A percentile compares a stretch with the other conserved stretches of the same genome.
These are phyloP conservation scores for Singerocomus rubriflavus DNA, from an alignment of 1,284 basidiomycete species.

Conservation along the genomic window DNA sequence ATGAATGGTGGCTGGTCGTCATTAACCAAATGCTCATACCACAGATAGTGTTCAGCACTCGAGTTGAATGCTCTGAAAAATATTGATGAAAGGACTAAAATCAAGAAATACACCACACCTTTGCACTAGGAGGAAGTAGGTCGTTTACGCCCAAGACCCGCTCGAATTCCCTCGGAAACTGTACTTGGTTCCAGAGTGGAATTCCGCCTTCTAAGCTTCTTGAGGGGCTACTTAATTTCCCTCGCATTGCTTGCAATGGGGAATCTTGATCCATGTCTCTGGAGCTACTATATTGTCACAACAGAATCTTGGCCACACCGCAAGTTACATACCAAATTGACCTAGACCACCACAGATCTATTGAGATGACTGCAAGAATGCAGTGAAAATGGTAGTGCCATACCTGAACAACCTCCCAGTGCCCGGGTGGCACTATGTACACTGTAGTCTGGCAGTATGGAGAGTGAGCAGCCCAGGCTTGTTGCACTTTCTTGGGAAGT, in stretches of 20 bases:
- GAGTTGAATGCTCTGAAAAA: conserved; percentile 47
- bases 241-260: conserved; percentile 56
- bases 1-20: conserved; percentile 57
- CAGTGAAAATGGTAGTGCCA: conserved; percentile 5
- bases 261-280: conserved; percentile 81
- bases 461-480: conserved; percentile 22
- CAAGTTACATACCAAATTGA: too few relatives aligned
- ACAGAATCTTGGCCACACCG: neutral
- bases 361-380: neutral
- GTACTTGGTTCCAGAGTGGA: conserved; percentile 49
- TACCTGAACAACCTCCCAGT: conserved; percentile 59
- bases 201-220: conserved; percentile 46
- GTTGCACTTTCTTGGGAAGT: too few relatives aligned
- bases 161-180: conserved; percentile 61
- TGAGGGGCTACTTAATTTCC: conserved; percentile 48
- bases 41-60: conserved; percentile 45
- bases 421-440: conserved; percentile 46
- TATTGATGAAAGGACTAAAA: neutral
- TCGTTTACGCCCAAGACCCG: conserved; percentile 60
- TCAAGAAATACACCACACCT: conserved; percentile 25
- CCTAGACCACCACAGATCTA: conserved; percentile 34
- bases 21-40: conserved; percentile 52
- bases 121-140: conserved; percentile 67
- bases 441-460: conserved; percentile 51
- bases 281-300: conserved; percentile 49